A percentile compares a stretch with the other conserved stretches of the same genome.
These are phyloP conservation scores for Solanum hybrid DNA, from an alignment of 305 asterid genomes.

Conservation along the genomic window DNA sequence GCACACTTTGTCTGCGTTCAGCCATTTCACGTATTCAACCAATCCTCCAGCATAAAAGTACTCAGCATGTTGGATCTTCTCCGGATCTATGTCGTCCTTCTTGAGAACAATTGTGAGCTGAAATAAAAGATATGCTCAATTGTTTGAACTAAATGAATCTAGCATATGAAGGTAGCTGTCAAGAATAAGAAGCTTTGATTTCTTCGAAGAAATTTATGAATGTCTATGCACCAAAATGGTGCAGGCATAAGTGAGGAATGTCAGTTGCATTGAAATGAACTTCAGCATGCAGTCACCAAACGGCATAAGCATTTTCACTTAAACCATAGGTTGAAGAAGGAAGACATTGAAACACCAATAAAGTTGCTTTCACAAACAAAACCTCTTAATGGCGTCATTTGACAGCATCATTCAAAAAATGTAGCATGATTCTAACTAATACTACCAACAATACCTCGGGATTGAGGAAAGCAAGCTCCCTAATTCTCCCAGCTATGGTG, in stretches of 20 bases:
- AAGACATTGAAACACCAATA: background rate
- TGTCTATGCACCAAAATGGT: slow-evolving; percentile 3
- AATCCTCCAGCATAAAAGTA: slow-evolving; percentile 93
- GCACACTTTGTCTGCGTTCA: slow-evolving; percentile 84
- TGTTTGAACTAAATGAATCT: background rate
- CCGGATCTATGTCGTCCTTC: slow-evolving; percentile 56
- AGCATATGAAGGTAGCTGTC: slow-evolving; percentile 3
- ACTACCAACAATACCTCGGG: slow-evolving; percentile 54
- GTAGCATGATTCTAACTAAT: background rate
- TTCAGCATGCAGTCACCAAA: background rate
- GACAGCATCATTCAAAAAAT: background rate
- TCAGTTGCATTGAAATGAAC: background rate
- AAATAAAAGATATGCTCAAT: background rate
- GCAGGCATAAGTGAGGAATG: background rate
- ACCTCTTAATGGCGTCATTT: background rate
- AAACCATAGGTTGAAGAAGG: background rate
- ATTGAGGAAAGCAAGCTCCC: slow-evolving; percentile 98
- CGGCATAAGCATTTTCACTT: background rate
- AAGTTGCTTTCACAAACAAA: background rate
- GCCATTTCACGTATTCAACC: slow-evolving; percentile 82
- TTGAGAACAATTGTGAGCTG: slow-evolving; percentile 63
- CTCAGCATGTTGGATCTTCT: slow-evolving; percentile 51
- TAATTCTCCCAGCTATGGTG: slow-evolving; percentile 82
- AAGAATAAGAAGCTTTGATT: background rate
- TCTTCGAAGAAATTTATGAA: background rate